phyloP scores from a whole-genome alignment of 306 rosid genomes.

The Sechiopsis laciniata region DNA sequence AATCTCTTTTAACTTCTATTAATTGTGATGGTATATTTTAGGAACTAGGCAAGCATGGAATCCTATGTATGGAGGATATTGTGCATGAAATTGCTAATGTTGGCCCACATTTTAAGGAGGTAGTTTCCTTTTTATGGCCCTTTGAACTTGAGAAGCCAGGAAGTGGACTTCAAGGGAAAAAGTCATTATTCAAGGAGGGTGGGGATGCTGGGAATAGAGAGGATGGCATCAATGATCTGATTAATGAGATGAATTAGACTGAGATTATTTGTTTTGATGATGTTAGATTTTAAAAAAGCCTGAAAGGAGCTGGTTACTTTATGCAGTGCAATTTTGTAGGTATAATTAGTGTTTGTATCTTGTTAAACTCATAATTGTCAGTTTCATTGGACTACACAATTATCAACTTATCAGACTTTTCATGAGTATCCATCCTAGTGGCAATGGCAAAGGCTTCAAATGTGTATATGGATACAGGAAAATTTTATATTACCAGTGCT shows the following conservation, averaged over 20 bases:
- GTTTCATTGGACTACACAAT: background rate
- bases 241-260: slow-evolving; percentile 63
- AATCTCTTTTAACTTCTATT: background rate
- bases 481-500: too few species aligned
- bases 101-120: slow-evolving; percentile 83
- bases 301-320: background rate
- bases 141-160: slow-evolving; percentile 64
- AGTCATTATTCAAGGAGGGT: slow-evolving; percentile 51
- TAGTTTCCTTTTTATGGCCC: slow-evolving; percentile 59
- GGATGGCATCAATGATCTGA: slow-evolving; percentile 64
- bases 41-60: slow-evolving; percentile 62
- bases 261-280: slow-evolving; percentile 1
- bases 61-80: slow-evolving; percentile 78
- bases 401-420: background rate
- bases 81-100: slow-evolving; percentile 63
- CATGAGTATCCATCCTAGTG: too few species aligned
- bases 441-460: background rate
- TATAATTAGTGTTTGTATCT: background rate
- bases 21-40: slow-evolving; percentile 22
- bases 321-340: slow-evolving; percentile 14
- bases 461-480: background rate
- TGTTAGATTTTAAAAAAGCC: background rate
- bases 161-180: slow-evolving; percentile 55
- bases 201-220: slow-evolving; percentile 81
- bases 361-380: background rate